These are phyloP conservation scores for Penicillium silybi DNA, from an alignment of 495 filamentous ascomycete genomes.

Conservation along the genomic window DNA sequence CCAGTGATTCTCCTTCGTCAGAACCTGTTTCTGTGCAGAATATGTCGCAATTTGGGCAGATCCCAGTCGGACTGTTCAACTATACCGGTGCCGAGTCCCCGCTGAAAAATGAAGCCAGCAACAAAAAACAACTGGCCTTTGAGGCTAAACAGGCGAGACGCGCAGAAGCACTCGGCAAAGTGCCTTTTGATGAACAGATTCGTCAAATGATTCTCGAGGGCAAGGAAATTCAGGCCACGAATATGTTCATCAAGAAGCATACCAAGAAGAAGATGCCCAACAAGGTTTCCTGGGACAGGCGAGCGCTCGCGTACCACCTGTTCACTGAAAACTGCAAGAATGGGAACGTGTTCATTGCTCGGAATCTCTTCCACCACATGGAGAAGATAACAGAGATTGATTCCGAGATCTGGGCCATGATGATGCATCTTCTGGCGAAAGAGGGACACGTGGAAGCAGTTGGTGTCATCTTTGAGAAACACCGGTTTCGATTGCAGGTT, in stretches of 20 bases:
- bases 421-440: constrained; percentile 40
- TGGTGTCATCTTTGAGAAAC: constrained; percentile 30
- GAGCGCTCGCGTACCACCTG: constrained; percentile 27
- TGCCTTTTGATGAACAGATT: constrained; percentile 13
- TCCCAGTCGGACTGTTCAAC: neutral
- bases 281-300: constrained; percentile 23
- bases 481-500: constrained; percentile 23
- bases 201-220: constrained; percentile 15
- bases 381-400: constrained; percentile 33
- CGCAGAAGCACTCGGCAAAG: neutral
- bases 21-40: neutral
- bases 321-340: constrained; percentile 39
- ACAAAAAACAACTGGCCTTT: constrained; percentile 3
- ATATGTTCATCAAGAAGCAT: constrained; percentile 26
- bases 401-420: constrained; percentile 33
- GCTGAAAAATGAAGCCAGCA: constrained; percentile 6
- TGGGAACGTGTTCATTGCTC: constrained; percentile 38
- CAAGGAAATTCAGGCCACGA: constrained; percentile 36
- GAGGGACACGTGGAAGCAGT: constrained; percentile 40
- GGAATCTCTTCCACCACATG: constrained; percentile 35
- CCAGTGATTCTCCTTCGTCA: neutral
- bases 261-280: neutral
- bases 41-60: neutral
- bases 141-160: constrained; percentile 9
- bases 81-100: neutral